Evolutionary conservation across 2,329 filamentous ascomycete species (phyloP).

Genomic region (Ophiostoma fasciatum): DNA sequence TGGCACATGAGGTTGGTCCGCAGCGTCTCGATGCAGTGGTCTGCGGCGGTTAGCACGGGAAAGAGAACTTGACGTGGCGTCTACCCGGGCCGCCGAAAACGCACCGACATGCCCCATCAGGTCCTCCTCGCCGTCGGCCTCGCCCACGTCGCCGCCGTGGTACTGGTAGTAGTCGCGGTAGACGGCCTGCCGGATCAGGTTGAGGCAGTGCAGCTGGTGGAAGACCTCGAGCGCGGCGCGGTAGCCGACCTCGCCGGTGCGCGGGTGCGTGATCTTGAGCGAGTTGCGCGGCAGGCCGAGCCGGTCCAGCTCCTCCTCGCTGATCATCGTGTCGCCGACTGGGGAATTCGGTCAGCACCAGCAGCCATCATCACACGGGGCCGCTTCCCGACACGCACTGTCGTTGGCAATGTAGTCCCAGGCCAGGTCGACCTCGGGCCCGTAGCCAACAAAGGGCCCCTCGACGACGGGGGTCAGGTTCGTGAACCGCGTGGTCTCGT

Average conservation of each 20-base stretch:
- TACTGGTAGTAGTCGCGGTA: slow-evolving; percentile 34
- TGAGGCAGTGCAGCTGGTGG: slow-evolving; percentile 39
- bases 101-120: slow-evolving; percentile 28
- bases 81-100: slow-evolving; percentile 5
- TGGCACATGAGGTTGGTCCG: slow-evolving; percentile 40
- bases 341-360: too few species aligned
- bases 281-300: slow-evolving; percentile 37
- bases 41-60: slow-evolving; percentile 14
- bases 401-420: slow-evolving; percentile 40
- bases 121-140: slow-evolving; percentile 23
- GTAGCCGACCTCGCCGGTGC: slow-evolving; percentile 41
- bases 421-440: slow-evolving; percentile 39
- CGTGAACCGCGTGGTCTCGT: slow-evolving; percentile 31
- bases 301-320: slow-evolving; percentile 34
- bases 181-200: slow-evolving; percentile 30
- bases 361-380: too few species aligned
- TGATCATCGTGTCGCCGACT: slow-evolving; percentile 49
- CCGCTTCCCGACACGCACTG: slow-evolving; percentile 14
- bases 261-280: slow-evolving; percentile 39
- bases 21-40: slow-evolving; percentile 40
- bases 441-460: slow-evolving; percentile 38
- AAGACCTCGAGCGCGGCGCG: slow-evolving; percentile 45
- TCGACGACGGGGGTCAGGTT: slow-evolving; percentile 31
- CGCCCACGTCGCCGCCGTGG: slow-evolving; percentile 30
- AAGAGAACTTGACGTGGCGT: background rate